Evolutionary conservation across 495 filamentous ascomycete genomes (phyloP).

Genomic region (Amphirosellinia nigrospora): DNA sequence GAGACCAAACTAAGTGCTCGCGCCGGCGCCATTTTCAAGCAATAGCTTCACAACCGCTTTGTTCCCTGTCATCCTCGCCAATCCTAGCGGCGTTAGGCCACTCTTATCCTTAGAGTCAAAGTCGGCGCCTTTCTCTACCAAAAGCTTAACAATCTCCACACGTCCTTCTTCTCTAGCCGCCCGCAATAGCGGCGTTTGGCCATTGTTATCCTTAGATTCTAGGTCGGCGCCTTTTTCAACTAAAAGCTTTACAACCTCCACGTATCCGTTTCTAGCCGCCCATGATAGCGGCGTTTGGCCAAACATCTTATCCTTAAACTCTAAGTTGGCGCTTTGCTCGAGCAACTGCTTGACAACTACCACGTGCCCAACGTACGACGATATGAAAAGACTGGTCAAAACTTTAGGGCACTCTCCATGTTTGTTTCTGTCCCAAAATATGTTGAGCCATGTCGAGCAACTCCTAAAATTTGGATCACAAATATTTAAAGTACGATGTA

Average conservation of each 20-base stretch:
- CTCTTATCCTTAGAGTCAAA: conserved; percentile 26
- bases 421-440: not conserved
- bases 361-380: conserved; percentile 15
- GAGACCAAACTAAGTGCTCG: not conserved
- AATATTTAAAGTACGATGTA: not conserved
- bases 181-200: not conserved
- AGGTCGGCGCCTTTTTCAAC: conserved; percentile 28
- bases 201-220: not conserved
- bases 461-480: conserved; percentile 2
- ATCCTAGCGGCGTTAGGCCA: not conserved
- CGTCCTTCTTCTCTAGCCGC: not conserved
- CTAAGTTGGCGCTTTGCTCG: not conserved
- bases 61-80: not conserved
- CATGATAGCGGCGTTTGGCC: not conserved
- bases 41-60: not conserved
- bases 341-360: not conserved
- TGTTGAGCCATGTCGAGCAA: not conserved
- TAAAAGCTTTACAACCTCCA: not conserved
- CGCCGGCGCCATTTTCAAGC: not conserved
- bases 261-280: not conserved
- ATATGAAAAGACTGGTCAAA: not conserved
- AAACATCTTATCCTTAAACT: not conserved
- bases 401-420: not conserved
- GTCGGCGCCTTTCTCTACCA: not conserved
- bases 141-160: not conserved